Conservation (phyloP, 1,284 basidiomycete species). For the Exobasidium cylindrosporum region DNA sequence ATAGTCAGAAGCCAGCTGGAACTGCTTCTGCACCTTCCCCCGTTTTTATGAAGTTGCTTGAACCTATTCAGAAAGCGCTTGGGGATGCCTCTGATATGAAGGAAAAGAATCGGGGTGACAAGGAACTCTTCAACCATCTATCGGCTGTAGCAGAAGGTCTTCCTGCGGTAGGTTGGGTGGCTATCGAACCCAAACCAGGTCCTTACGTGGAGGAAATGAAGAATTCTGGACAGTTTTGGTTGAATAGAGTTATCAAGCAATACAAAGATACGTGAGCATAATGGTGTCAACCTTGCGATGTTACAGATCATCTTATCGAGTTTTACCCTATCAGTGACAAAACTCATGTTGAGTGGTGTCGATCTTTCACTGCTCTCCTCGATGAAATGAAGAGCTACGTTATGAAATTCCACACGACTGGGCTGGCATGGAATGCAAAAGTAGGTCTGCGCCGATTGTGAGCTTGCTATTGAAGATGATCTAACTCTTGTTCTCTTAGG, state of each 20-base stretch:
- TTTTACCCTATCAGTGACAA: conserved; percentile 66
- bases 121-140: conserved; percentile 79
- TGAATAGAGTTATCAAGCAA: conserved; percentile 86
- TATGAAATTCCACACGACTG: conserved; percentile 80
- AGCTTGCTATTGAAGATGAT: no score
- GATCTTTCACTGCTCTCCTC: conserved; percentile 69
- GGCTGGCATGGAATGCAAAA: conserved; percentile 81
- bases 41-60: conserved; percentile 65
- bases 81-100: conserved; percentile 74
- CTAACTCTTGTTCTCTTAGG: no score
- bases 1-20: conserved; percentile 66
- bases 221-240: conserved; percentile 85
- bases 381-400: conserved; percentile 81
- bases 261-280: conserved; percentile 83
- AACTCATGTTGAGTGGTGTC: conserved; percentile 86
- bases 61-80: conserved; percentile 72
- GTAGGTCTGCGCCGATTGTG: no score
- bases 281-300: not conserved
- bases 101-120: conserved; percentile 75
- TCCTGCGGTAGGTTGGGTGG: conserved; percentile 86
- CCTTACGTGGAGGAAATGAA: conserved; percentile 80
- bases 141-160: conserved; percentile 78
- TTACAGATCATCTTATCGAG: not conserved
- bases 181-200: conserved; percentile 74
- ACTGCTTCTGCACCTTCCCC: conserved; percentile 63